Conservation (phyloP, 2,329 filamentous ascomycete genomes). For the Colletotrichum salicis region DNA sequence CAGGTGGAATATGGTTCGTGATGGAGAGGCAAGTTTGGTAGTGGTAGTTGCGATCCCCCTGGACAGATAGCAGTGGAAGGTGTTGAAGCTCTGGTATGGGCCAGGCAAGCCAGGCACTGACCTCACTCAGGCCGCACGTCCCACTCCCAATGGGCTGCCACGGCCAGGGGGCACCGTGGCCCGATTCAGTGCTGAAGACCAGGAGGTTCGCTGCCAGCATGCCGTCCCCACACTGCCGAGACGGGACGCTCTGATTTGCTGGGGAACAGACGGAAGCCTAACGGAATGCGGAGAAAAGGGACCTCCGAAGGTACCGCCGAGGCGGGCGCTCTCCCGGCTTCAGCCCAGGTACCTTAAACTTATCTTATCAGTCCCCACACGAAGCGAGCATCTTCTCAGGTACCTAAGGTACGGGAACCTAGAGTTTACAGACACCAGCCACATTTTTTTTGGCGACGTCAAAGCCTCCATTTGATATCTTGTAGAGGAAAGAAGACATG, state of each 20-base stretch:
- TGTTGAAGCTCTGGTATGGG: conserved; percentile 32
- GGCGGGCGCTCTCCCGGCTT: neutral
- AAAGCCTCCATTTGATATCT: neutral
- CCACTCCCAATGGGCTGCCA: conserved; percentile 22
- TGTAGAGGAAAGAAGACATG: neutral
- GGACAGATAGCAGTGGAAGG: conserved; percentile 27
- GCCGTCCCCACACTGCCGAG: neutral
- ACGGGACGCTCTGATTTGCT: conserved; percentile 5
- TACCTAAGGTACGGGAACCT: neutral
- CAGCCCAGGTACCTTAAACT: conserved; percentile 2
- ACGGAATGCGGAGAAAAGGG: conserved; percentile 32
- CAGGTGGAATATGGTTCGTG: conserved; percentile 3
- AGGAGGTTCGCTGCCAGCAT: conserved; percentile 14
- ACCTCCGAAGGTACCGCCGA: conserved; percentile 6
- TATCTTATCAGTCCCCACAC: conserved; percentile 23
- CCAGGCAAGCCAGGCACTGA: conserved; percentile 26
- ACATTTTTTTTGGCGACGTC: neutral
- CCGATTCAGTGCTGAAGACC: conserved; percentile 22
- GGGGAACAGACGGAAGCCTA: neutral
- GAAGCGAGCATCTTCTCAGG: neutral
- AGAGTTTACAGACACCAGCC: neutral
- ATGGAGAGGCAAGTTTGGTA: conserved; percentile 13
- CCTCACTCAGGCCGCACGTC: conserved; percentile 27
- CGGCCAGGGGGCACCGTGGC: conserved; percentile 24
- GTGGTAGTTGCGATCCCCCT: conserved; percentile 28